phyloP scores from a whole-genome alignment of 352 stramenopile species.

The Phytophthora hibernalis region DNA sequence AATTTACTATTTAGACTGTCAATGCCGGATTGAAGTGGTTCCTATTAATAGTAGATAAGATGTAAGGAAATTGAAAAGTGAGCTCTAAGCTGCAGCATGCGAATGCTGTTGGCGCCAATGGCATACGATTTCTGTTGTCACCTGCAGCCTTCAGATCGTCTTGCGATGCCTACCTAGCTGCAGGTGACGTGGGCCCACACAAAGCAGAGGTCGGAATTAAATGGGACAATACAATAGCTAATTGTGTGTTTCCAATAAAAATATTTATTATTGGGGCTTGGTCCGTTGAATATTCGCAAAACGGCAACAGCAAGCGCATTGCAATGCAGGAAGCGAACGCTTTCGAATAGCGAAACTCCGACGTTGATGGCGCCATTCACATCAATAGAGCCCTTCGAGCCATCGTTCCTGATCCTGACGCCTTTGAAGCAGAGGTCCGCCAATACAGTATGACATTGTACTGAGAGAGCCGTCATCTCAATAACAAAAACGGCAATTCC shows the following conservation, averaged over 20 bases:
- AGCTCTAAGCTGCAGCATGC: background rate
- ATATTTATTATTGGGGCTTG: no score
- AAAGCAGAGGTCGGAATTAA: no score
- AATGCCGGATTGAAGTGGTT: no score
- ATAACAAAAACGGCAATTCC: no score
- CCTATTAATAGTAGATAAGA: no score
- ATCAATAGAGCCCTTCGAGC: background rate
- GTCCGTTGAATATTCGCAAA: no score
- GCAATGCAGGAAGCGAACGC: background rate
- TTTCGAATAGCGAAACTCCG: background rate
- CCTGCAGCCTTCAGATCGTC: background rate
- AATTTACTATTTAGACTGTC: constrained; percentile 6
- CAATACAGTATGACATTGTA: no score
- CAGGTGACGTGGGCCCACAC: no score
- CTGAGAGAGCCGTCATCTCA: no score
- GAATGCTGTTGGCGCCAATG: background rate
- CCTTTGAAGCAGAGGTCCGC: no score
- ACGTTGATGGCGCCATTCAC: background rate
- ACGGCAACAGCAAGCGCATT: background rate
- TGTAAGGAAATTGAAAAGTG: background rate
- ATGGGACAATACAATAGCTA: no score
- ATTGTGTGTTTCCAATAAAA: background rate
- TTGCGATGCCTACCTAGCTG: background rate
- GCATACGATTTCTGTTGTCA: no score
- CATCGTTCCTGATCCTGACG: background rate